phyloP scores from a whole-genome alignment of 2,329 filamentous ascomycete species.

The Claviceps maximensis region DNA sequence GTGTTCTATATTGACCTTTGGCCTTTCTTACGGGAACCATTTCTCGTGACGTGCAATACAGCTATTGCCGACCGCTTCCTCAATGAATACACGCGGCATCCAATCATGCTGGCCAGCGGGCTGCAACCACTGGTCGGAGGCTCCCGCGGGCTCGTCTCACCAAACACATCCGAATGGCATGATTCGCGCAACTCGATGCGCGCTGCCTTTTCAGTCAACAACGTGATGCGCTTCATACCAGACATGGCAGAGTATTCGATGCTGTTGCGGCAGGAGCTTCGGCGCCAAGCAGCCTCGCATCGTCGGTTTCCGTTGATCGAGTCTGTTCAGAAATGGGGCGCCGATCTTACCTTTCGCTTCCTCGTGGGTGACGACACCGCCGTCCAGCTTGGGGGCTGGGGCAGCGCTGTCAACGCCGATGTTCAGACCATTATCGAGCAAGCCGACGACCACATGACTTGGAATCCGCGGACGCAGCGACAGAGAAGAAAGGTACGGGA shows the following conservation, averaged over 20 bases:
- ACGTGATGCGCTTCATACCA: slow-evolving; percentile 1
- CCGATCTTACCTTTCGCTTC: slow-evolving; percentile 1
- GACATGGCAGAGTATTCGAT: slow-evolving; percentile 1
- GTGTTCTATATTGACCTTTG: slow-evolving; percentile 2
- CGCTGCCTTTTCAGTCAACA: neutral
- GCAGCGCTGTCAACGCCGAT: neutral
- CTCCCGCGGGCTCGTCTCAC: neutral
- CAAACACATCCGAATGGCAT: neutral
- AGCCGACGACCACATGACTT: neutral
- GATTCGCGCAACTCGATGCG: slow-evolving; percentile 1
- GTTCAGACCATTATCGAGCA: neutral
- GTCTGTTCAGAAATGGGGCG: neutral
- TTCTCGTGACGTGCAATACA: neutral
- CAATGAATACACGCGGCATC: slow-evolving; percentile 1
- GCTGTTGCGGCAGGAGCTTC: neutral
- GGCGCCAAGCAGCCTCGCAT: neutral
- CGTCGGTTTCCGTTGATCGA: slow-evolving; percentile 1
- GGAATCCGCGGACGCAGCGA: neutral
- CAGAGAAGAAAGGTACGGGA: neutral
- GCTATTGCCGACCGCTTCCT: slow-evolving; percentile 1
- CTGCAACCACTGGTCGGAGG: slow-evolving; percentile 2
- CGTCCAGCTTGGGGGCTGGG: slow-evolving; percentile 1
- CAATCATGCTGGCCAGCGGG: neutral
- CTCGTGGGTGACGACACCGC: neutral
- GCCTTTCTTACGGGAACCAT: neutral